Conservation (phyloP, 31 red algal genomes). For the Odonthalia washingtoniensis region DNA sequence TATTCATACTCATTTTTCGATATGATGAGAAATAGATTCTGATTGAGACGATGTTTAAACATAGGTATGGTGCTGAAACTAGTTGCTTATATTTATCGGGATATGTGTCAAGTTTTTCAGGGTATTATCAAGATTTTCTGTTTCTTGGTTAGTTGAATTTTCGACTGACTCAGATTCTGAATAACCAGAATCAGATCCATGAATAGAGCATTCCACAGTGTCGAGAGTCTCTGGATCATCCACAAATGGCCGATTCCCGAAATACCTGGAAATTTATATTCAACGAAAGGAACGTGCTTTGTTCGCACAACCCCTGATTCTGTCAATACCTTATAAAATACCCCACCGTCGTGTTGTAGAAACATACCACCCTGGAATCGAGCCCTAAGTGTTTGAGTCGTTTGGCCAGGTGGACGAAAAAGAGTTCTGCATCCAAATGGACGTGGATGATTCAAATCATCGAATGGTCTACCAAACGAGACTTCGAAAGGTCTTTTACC, state of each 20-base stretch:
- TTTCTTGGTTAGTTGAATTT: background rate
- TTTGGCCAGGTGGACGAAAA: background rate
- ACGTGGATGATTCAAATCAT: background rate
- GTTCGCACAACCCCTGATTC: background rate
- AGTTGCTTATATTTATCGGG: background rate
- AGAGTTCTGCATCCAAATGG: slow-evolving; percentile 36
- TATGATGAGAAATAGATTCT: no score
- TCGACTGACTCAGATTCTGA: background rate
- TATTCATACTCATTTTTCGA: no score
- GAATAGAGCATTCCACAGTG: background rate
- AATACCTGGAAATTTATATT: slow-evolving; percentile 24
- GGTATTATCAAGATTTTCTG: background rate
- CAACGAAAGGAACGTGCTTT: slow-evolving; percentile 32
- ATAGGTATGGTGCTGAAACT: background rate
- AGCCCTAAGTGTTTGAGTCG: background rate
- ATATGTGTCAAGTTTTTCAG: background rate
- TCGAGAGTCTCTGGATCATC: background rate
- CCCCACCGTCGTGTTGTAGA: slow-evolving; percentile 6
- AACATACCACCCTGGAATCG: background rate
- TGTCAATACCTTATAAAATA: slow-evolving; percentile 31
- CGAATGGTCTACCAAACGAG: background rate
- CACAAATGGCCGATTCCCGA: background rate
- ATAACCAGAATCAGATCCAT: background rate
- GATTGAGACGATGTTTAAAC: background rate
- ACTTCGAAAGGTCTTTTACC: background rate